Percentiles rank a stretch among this genome's conserved stretches.
These are phyloP conservation scores for Aureobasidium sp. DNA, from an alignment of 2,329 filamentous ascomycete genomes.

Conservation along the genomic window DNA sequence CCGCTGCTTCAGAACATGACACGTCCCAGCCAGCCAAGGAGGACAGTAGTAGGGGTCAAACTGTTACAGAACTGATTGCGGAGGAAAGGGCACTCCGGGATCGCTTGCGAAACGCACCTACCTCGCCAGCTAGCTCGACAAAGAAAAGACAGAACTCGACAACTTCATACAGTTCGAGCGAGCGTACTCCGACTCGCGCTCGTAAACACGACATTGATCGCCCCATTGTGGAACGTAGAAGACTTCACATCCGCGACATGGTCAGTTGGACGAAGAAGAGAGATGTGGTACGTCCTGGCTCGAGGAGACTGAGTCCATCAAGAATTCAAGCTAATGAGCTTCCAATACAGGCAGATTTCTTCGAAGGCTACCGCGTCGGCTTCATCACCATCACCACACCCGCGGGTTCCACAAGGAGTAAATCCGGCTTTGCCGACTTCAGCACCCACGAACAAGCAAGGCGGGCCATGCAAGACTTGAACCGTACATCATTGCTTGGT, in stretches of 20 bases:
- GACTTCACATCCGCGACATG: background rate
- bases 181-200: background rate
- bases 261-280: background rate
- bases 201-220: background rate
- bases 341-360: background rate
- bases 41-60: background rate
- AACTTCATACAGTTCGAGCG: background rate
- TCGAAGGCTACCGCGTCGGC: background rate
- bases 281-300: background rate
- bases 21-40: background rate
- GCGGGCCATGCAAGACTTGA: background rate
- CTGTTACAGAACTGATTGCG: background rate
- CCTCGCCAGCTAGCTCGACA: background rate
- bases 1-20: background rate
- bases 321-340: background rate
- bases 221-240: background rate
- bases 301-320: too few relatives aligned
- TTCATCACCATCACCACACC: background rate
- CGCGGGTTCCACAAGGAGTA: background rate
- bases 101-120: background rate
- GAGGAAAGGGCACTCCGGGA: background rate
- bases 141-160: background rate
- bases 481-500: background rate
- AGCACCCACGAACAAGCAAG: background rate
- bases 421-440: background rate